Conservation (phyloP, 306 rosid genomes). For the Fragaria nilgerrensis region DNA sequence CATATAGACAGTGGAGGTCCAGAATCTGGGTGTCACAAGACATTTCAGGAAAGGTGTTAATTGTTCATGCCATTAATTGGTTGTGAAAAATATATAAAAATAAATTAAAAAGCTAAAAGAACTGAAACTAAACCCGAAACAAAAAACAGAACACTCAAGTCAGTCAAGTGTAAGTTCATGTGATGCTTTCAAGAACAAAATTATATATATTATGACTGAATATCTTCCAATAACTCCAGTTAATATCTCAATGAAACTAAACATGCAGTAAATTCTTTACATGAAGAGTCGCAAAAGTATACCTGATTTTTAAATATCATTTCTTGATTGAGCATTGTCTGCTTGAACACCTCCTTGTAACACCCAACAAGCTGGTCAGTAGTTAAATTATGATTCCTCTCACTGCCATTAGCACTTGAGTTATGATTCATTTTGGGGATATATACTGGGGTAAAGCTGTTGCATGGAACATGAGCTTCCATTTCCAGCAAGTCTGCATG, state of each 20-base stretch:
- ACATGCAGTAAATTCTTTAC: not conserved
- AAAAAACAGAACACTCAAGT: not conserved
- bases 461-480: slow-evolving; percentile 42
- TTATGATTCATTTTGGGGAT: slow-evolving; percentile 30
- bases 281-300: slow-evolving; percentile 15
- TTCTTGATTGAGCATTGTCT: slow-evolving; percentile 65
- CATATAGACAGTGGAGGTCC: slow-evolving; percentile 81
- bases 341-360: slow-evolving; percentile 52
- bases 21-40: slow-evolving; percentile 51
- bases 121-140: not conserved
- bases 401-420: slow-evolving; percentile 40
- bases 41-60: not conserved
- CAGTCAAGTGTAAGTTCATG: not conserved
- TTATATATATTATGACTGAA: not conserved
- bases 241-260: not conserved
- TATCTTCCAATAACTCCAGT: not conserved
- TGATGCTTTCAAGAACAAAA: not conserved
- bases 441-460: slow-evolving; percentile 34
- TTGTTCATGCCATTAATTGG: not conserved
- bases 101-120: not conserved
- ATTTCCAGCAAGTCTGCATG: slow-evolving; percentile 44
- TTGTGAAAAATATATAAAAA: not conserved
- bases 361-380: slow-evolving; percentile 29
- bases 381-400: slow-evolving; percentile 17
- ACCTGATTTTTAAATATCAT: slow-evolving; percentile 65